Conservation (phyloP, 495 filamentous ascomycete genomes). For the Aspergillus egyptiacus region DNA sequence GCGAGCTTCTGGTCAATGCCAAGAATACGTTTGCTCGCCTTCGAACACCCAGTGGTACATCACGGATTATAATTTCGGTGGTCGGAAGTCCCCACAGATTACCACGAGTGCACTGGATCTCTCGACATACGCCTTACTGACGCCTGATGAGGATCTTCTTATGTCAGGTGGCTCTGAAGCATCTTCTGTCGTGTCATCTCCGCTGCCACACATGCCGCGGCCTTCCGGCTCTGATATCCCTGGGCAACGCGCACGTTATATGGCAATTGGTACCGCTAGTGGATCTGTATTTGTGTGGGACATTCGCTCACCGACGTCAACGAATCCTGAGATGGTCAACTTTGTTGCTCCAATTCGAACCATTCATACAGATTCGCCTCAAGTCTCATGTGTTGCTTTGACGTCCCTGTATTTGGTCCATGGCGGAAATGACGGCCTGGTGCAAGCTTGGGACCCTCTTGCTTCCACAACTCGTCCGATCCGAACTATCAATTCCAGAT, state of each 20-base stretch:
- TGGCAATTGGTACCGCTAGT: conserved; percentile 75
- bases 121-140: conserved; percentile 64
- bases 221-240: conserved; percentile 54
- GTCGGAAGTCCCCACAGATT: conserved; percentile 50
- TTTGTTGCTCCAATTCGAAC: conserved; percentile 61
- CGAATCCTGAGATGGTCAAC: conserved; percentile 44
- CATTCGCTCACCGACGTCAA: conserved; percentile 57
- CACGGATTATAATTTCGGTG: conserved; percentile 51
- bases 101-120: conserved; percentile 69
- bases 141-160: conserved; percentile 69
- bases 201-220: conserved; percentile 45
- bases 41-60: conserved; percentile 51
- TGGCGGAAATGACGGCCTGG: conserved; percentile 90
- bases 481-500: conserved; percentile 83
- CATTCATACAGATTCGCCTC: conserved; percentile 87
- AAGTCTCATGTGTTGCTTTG: conserved; percentile 78
- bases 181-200: conserved; percentile 55
- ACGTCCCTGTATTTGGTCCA: conserved; percentile 85
- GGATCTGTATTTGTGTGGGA: conserved; percentile 83
- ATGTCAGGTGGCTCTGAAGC: conserved; percentile 48
- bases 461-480: conserved; percentile 74
- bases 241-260: conserved; percentile 73
- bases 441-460: conserved; percentile 94
- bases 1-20: conserved; percentile 23
- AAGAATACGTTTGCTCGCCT: conserved; percentile 13